Conservation (phyloP, 176 grass and related monocot species). For the Saccharum officinarum region DNA sequence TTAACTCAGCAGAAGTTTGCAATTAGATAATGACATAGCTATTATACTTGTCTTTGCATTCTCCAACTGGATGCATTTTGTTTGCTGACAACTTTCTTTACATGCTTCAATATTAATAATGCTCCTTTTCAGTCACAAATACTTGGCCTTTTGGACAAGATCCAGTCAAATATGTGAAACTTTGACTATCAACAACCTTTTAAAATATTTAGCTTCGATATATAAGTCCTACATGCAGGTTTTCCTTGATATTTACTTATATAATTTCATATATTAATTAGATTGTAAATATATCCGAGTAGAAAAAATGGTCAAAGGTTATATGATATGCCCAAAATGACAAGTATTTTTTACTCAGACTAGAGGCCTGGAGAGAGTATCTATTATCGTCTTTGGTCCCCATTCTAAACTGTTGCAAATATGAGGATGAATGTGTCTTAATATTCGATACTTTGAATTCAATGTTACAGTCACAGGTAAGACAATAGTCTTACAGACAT, state of each 20-base stretch:
- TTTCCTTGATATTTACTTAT: not conserved
- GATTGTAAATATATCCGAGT: not conserved
- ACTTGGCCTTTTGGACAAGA: not conserved
- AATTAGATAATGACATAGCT: not conserved
- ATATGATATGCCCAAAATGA: not conserved
- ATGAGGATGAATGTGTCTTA: not conserved
- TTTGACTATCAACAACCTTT: not conserved
- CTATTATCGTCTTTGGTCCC: not conserved
- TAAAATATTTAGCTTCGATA: not conserved
- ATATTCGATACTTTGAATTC: not conserved
- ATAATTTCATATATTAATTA: not conserved
- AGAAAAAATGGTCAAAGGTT: not conserved
- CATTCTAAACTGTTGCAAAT: not conserved
- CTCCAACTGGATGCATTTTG: not conserved
- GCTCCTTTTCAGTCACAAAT: not conserved
- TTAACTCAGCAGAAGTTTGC: not conserved
- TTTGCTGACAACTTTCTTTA: not conserved
- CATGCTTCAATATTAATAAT: not conserved
- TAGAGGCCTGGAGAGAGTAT: not conserved
- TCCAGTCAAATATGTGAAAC: not conserved
- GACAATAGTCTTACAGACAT: not conserved
- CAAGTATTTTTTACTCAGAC: not conserved
- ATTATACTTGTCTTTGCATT: not conserved
- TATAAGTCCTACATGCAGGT: not conserved
- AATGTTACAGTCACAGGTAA: not conserved